Evolutionary conservation across 2,329 filamentous ascomycete genomes (phyloP).

Genomic region (Curvularia spicifera): DNA sequence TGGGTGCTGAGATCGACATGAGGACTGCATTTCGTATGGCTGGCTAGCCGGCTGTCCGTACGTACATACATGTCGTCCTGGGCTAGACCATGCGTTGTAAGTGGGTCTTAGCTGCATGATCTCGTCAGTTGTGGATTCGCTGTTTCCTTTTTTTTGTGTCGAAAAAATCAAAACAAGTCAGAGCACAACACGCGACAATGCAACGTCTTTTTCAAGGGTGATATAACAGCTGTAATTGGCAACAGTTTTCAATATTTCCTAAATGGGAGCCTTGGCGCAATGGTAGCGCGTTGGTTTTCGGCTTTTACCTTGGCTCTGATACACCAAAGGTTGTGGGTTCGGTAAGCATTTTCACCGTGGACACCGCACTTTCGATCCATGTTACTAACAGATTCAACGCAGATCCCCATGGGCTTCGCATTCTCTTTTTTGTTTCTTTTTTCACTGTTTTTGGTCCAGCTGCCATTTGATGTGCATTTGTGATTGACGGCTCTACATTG

Average conservation of each 20-base stretch:
- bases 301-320: constrained; percentile 15
- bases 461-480: neutral
- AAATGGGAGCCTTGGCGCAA: constrained; percentile 33
- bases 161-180: neutral
- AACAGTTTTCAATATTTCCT: constrained; percentile 14
- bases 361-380: constrained; percentile 13
- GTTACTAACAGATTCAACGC: neutral
- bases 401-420: constrained; percentile 20
- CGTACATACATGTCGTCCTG: neutral
- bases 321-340: constrained; percentile 36
- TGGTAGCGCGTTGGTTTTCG: constrained; percentile 39
- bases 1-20: too few species aligned
- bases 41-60: neutral
- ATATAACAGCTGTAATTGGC: constrained; percentile 1
- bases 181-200: neutral
- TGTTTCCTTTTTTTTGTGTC: neutral
- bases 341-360: constrained; percentile 13
- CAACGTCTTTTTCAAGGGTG: neutral
- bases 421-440: constrained; percentile 16
- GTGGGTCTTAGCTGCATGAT: neutral
- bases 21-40: neutral
- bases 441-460: neutral
- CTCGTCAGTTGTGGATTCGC: neutral
- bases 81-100: too few species aligned
- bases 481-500: neutral